Base-by-base conservation (phyloP, 2,329 filamentous ascomycete species). In the Boeremia lycopersici region DNA sequence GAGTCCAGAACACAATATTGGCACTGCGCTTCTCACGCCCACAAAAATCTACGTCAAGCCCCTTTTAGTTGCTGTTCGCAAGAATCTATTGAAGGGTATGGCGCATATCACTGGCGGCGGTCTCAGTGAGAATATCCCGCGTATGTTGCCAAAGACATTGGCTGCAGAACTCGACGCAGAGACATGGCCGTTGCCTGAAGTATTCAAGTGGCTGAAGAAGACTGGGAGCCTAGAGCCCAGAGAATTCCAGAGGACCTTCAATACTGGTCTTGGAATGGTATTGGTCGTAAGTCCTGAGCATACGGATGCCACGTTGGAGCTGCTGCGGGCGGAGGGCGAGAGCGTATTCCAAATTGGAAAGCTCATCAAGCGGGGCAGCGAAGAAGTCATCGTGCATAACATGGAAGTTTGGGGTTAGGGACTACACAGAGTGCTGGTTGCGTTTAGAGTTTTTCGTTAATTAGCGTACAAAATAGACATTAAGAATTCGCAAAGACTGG, bases 81-180 rank as follows among this genome's bases (percentile, higher is more conserved):
- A 83, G 60, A 78, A 82, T 9, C 79, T 91, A 35, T 82, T 98
- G 74, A 96, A 96, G 79, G 95, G 95, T 48, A 89, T 98, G 75
- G 90, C 95, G 10, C 95, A 99, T 78, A 98, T 99, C 78, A 99
- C 95, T 0, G 95, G 95, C 45, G 95, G 95, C 57, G 95, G 95
- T 10, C 84, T 99, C 17, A 82, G 89, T 15, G 95, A 99, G 78
- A 99, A 99, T 75, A 89, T 99, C 25, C 95, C 95, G 28, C 88
- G 95, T 61, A 96, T 96, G 89, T 82, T 99, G 15, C 95, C 95
- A 1, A 76, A 83, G 30, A 80, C 87, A 40, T 84, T 99, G 6
- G 84, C 89, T 1, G 93, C 92, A 2, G 86, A 91, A 71, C 86
- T 99, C 50, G 89, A 96, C 67, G 89, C 89, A 41, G 79, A 81